Percentiles rank a stretch among this genome's conserved stretches.
Conservation (phyloP, 2,329 filamentous ascomycete species). For the Phialophora chinensis region DNA sequence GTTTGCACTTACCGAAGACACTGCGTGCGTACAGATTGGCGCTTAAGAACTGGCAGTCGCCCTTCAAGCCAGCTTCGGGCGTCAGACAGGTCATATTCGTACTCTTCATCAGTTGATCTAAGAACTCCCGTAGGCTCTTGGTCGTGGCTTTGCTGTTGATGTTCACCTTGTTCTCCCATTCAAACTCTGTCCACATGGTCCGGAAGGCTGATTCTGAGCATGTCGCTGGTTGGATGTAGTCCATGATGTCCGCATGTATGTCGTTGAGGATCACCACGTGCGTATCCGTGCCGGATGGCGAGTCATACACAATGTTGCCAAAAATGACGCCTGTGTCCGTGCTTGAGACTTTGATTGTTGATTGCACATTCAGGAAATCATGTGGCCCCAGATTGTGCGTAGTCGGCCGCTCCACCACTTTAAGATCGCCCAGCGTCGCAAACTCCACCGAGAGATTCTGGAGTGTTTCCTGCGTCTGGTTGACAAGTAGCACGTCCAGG, state of each 20-base stretch:
- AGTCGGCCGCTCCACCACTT: slow-evolving; percentile 94
- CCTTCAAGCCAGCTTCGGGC: slow-evolving; percentile 93
- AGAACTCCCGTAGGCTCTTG: slow-evolving; percentile 87
- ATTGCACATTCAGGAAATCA: slow-evolving; percentile 97
- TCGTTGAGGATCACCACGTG: slow-evolving; percentile 98
- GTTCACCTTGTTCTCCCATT: slow-evolving; percentile 99
- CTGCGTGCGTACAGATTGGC: slow-evolving; percentile 96
- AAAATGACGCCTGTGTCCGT: slow-evolving; percentile 99
- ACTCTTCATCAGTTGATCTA: slow-evolving; percentile 92
- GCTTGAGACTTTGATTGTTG: slow-evolving; percentile 97
- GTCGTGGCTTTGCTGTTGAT: slow-evolving; percentile 86
- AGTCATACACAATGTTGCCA: slow-evolving; percentile 97
- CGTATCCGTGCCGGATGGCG: slow-evolving; percentile 85
- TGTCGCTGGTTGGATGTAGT: slow-evolving; percentile 96
- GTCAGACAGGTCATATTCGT: slow-evolving; percentile 99
- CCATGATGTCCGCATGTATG: slow-evolving; percentile 98
- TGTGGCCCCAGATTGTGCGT: slow-evolving; percentile 95
- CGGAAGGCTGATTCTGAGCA: slow-evolving; percentile 98
- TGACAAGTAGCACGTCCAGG: slow-evolving; percentile 92
- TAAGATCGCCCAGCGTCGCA: slow-evolving; percentile 95
- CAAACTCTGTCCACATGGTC: slow-evolving; percentile 99
- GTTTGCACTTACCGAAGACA: slow-evolving; percentile 82
- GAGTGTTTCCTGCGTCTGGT: slow-evolving; percentile 94
- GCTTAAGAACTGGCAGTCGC: slow-evolving; percentile 96
- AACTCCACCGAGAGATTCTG: slow-evolving; percentile 98